These are phyloP conservation scores for Metschnikowia similis DNA, from an alignment of 805 yeast species.

Conservation along the genomic window DNA sequence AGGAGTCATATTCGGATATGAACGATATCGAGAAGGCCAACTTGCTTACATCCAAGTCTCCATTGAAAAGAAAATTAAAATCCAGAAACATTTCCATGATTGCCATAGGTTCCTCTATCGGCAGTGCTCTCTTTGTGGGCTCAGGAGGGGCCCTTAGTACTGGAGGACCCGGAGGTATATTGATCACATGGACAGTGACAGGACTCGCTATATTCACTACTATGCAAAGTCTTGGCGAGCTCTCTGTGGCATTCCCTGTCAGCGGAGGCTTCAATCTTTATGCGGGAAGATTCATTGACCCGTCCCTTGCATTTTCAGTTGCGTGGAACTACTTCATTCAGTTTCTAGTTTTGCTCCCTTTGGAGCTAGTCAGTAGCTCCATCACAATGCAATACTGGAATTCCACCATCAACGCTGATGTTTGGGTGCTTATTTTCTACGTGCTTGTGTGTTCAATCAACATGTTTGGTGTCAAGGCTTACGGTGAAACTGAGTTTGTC, in stretches of 20 bases:
- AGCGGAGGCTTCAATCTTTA: slow-evolving; percentile 61
- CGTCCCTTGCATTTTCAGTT: slow-evolving; percentile 54
- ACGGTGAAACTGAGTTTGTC: slow-evolving; percentile 56
- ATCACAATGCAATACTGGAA: slow-evolving; percentile 19
- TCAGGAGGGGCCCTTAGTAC: slow-evolving; percentile 64
- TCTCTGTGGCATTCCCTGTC: slow-evolving; percentile 17
- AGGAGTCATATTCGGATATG: slow-evolving; percentile 18
- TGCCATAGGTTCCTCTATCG: slow-evolving; percentile 79
- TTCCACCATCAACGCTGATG: slow-evolving; percentile 14
- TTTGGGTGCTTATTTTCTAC: slow-evolving; percentile 55
- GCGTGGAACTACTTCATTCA: slow-evolving; percentile 63
- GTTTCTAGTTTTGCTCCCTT: slow-evolving; percentile 59
- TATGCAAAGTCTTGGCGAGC: slow-evolving; percentile 16
- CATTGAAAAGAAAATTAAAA: slow-evolving; percentile 40
- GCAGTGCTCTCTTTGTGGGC: slow-evolving; percentile 75
- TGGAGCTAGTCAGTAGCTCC: slow-evolving; percentile 62
- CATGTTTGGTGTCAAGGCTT: slow-evolving; percentile 49
- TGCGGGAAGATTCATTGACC: slow-evolving; percentile 51
- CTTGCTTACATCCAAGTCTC: slow-evolving; percentile 39
- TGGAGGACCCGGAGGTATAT: slow-evolving; percentile 65
- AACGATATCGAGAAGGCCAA: slow-evolving; percentile 39
- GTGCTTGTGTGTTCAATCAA: slow-evolving; percentile 44
- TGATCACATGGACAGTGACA: slow-evolving; percentile 63
- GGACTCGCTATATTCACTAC: slow-evolving; percentile 60
- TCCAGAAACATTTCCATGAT: slow-evolving; percentile 64